Evolutionary conservation across 345 rosid genomes (phyloP), one percentile per base, ranked within the genome.

Genomic region (Moricandia arvensis): DNA sequence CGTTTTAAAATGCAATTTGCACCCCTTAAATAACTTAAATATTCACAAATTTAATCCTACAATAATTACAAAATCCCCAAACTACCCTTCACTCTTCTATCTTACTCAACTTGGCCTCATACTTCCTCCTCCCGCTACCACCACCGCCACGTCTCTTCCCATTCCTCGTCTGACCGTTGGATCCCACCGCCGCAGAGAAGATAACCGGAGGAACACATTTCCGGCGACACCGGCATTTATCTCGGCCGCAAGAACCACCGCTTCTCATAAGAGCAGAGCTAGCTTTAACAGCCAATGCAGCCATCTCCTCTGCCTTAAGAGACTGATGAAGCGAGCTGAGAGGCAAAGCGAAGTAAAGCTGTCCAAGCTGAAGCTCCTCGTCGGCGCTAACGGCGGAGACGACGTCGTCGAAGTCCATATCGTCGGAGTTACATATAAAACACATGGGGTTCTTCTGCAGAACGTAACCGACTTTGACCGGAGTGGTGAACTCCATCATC

Each of bases 231-330:
- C 82, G 74, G 10, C 88, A 80, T 80, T 80, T 90, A 5, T 83
- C 84, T 27, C 54, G 66, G 8, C 75, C 82, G 9, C 85, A 80
- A 21, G 74, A 75, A 8, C 64, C 69, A 47, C 74, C 65, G 7
- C 82, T 71, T 58, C 59, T 58, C 77, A 47, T 72, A 0, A 94
- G 76, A 15, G 98, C 98, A 4, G 92, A 79, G 86, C 93, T 94
- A 27, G 98, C 98, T 82, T 90, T 91, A 18, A 94, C 98, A 2
- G 98, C 98, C 83, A 94, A 85, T 79, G 98, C 93, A n/a, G 98
- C 98, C 98, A 94, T 91, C 72, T 94, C 92, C 66, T 90, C 90
- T 0, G 97, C 82, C 51, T 81, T 90, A 31, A 94, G 82, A 4
- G 89, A 91, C 17, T 73, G 91, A 60, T 72, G 82, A 55, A 94